Evolutionary conservation across 768 basidiomycete species (phyloP).

Genomic region (Boletellus ananas): DNA sequence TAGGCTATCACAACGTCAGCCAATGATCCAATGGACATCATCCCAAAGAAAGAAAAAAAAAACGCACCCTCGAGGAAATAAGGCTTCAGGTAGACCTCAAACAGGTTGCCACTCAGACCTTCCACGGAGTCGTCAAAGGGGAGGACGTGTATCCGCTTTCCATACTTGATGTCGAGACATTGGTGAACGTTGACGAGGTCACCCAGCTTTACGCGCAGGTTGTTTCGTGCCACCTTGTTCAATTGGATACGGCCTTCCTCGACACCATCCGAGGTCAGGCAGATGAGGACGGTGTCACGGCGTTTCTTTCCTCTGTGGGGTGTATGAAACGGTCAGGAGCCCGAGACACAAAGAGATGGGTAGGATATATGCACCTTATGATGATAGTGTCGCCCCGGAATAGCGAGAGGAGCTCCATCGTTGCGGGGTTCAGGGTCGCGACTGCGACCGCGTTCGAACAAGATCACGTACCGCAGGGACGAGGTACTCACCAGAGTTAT

Average conservation of each 20-base stretch:
- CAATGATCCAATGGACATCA: not conserved
- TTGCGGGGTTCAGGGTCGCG: slow-evolving; percentile 91
- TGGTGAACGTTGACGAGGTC: slow-evolving; percentile 95
- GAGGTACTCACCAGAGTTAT: slow-evolving; percentile 80
- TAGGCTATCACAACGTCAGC: slow-evolving; percentile 52
- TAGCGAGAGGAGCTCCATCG: slow-evolving; percentile 90
- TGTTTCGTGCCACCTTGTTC: slow-evolving; percentile 99
- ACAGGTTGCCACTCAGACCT: slow-evolving; percentile 96
- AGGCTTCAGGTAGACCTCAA: slow-evolving; percentile 97
- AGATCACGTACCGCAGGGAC: slow-evolving; percentile 10
- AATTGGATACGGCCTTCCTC: slow-evolving; percentile 98
- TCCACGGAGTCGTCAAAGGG: slow-evolving; percentile 99
- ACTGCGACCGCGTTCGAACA: slow-evolving; percentile 42
- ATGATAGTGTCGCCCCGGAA: slow-evolving; percentile 98
- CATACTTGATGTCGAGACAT: slow-evolving; percentile 98
- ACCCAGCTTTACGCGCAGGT: slow-evolving; percentile 94
- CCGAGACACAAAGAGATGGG: not conserved
- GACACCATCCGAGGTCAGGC: slow-evolving; percentile 91
- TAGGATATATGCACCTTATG: slow-evolving; percentile 57
- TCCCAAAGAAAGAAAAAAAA: not conserved
- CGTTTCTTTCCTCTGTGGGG: slow-evolving; percentile 87
- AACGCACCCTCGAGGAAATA: slow-evolving; percentile 92
- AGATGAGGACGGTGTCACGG: slow-evolving; percentile 96
- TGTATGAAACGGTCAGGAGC: slow-evolving; percentile 3
- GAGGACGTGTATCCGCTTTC: slow-evolving; percentile 93